phyloP scores from a whole-genome alignment of 169 alveolate species.

The Perkinsus olseni region DNA sequence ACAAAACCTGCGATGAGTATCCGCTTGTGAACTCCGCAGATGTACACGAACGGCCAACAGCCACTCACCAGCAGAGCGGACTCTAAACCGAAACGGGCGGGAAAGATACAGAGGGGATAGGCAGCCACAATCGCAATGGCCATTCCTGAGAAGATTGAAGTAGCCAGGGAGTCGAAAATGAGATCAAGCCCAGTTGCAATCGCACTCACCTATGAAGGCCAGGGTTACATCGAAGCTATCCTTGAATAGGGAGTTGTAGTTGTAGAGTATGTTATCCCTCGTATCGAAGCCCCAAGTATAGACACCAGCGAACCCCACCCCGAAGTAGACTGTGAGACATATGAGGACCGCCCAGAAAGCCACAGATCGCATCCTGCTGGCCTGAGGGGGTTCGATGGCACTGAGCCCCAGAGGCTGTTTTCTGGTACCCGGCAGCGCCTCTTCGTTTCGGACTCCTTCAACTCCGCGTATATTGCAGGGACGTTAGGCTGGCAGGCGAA shows the following conservation, averaged over 20 bases:
- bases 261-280: neutral
- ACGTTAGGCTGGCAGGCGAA: conserved; percentile 16
- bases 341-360: neutral
- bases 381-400: neutral
- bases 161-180: neutral
- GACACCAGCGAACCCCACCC: neutral
- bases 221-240: neutral
- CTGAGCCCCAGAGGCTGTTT: neutral
- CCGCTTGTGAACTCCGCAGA: neutral
- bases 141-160: neutral
- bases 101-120: conserved; percentile 10
- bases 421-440: neutral
- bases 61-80: neutral
- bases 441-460: neutral
- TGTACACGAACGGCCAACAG: neutral
- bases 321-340: neutral
- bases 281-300: neutral
- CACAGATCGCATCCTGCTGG: conserved; percentile 1
- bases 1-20: neutral
- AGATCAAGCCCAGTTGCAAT: neutral
- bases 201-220: neutral
- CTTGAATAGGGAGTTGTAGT: neutral
- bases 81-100: neutral
- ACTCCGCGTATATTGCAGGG: conserved; percentile 11
- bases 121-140: conserved; percentile 8